Base-by-base conservation (phyloP, 208 protist genomes). In the Trypanosoma rangeli region DNA sequence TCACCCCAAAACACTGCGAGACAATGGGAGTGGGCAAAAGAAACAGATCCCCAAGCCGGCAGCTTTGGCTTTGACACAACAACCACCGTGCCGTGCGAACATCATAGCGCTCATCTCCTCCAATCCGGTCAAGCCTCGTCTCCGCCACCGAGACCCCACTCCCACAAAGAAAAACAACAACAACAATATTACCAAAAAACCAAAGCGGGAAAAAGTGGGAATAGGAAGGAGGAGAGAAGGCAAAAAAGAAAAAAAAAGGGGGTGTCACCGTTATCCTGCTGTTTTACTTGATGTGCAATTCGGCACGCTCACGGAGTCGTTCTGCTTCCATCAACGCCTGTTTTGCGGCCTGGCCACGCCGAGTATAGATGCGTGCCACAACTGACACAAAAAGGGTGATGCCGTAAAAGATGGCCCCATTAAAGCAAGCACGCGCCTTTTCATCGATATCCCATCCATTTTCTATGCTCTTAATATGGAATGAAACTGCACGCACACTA, bases 371-470 rank as follows among this genome's bases (percentile, higher is more conserved):
- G 22, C 83, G 78, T 16, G 79, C 79, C 20, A 92, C 48, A 57
- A 92, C 85, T 22, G 92, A 94, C 20, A 96, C 55, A 22, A 93
- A 74, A 48, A 94, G 71, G 18, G 85, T 89, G 50, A 89, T 73
- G 12, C 78, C 83, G 77, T 96, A 96, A 46, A 93, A 79, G 26
- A 94, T 90, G 26, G 92, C 92, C 4, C 82, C 92, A 58, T 87
- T 91, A 74, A 92, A 96, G 78, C 88, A 94, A 18, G 87, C 73
- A 75, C 90, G 86, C 8, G 89, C 88, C 81, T 96, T 96, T 18
- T 70, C 85, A 10, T 86, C 68, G 9, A 73, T 55, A 56, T 93
- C 82, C 89, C 92, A 96, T 0, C 82, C 83, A 39, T 78, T 69
- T 52, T 94, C 85, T 15, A 92, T 78, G 8, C 83, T 57, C 56